Base-by-base conservation (phyloP, 306 rosid genomes). In the Aeschynomene evenia region DNA sequence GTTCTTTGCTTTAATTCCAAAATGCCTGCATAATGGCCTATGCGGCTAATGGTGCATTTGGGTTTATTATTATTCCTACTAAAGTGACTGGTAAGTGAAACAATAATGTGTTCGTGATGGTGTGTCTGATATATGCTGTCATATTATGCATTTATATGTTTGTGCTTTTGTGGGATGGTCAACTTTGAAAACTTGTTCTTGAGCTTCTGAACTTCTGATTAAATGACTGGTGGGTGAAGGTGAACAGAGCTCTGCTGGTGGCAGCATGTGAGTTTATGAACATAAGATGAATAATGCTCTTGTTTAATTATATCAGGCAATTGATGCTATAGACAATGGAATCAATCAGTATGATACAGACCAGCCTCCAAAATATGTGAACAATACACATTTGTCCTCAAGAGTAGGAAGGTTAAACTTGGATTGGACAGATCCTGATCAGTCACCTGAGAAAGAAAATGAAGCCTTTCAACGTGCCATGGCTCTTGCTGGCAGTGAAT, bases 241-340 rank as follows among this genome's bases (percentile, higher is more conserved):
- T n/a, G 8, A 70, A 29, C 36, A 63, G 29, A 14, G 28, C 8
- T 71, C 7, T 70, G 19, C 37, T 54, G 68, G 16, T 52, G 63
- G 24, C 29, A 20, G 39, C 22, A 9, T 43, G 66, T 15, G 39
- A 19, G 23, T 24, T 36, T 16, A 20, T 53, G 55, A 68, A 24
- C 28, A 31, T 18, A n/a, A 46, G 50, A 63, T 15, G 23, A 68
- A 48, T 29, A 18, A 24, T 55, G 14, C 50, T 83, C 12, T 51
- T 60, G 37, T 70, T 56, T 80, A 21, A 49, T 71, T 59, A 70
- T 74, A 16, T 72, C 84, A 95, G 99, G 99, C 95, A 63, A 89
- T 95, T 79, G 99, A 95, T 87, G 99, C 97, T 51, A 43, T 85
- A 68, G 99, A 95, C 87, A 95, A 95, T 18, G 99, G 99, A 55